Evolutionary conservation across 305 asterid species (phyloP).

Genomic region (Ilex paraguariensis): DNA sequence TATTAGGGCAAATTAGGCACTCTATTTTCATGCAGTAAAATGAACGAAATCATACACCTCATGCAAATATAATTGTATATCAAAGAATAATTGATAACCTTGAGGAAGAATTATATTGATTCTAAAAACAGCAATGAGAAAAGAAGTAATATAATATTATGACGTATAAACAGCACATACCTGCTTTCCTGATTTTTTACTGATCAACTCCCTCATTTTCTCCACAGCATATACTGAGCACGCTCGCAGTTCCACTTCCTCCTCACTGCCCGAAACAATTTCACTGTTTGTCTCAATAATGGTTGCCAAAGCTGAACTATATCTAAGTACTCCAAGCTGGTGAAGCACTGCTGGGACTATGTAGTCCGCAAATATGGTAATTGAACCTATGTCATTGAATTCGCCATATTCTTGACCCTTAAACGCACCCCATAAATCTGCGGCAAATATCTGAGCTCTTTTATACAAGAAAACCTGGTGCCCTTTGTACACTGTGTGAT

Average conservation of each 20-base stretch:
- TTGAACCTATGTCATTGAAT: constrained; percentile 57
- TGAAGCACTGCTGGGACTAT: constrained; percentile 89
- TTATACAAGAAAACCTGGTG: constrained; percentile 92
- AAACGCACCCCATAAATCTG: constrained; percentile 98
- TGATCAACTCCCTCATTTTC: constrained; percentile 64
- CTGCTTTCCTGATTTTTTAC: constrained; percentile 66
- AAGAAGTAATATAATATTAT: too few relatives aligned
- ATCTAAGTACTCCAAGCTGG: constrained; percentile 84
- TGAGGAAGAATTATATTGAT: too few relatives aligned
- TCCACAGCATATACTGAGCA: constrained; percentile 91
- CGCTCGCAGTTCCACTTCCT: constrained; percentile 93
- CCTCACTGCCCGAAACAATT: constrained; percentile 72
- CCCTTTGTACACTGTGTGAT: constrained; percentile 89
- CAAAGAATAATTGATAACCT: too few relatives aligned
- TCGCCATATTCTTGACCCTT: constrained; percentile 85
- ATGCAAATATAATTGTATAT: too few relatives aligned
- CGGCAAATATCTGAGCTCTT: constrained; percentile 96
- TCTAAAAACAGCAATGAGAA: too few relatives aligned
- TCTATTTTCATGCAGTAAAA: too few relatives aligned
- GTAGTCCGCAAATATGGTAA: constrained; percentile 94
- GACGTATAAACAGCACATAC: constrained; percentile 47
- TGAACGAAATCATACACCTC: too few relatives aligned
- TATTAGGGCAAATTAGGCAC: too few relatives aligned
- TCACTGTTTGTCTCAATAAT: constrained; percentile 47
- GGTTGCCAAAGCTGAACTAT: constrained; percentile 43